phyloP scores from a whole-genome alignment of 768 basidiomycete species.

The Boletus bicolor region DNA sequence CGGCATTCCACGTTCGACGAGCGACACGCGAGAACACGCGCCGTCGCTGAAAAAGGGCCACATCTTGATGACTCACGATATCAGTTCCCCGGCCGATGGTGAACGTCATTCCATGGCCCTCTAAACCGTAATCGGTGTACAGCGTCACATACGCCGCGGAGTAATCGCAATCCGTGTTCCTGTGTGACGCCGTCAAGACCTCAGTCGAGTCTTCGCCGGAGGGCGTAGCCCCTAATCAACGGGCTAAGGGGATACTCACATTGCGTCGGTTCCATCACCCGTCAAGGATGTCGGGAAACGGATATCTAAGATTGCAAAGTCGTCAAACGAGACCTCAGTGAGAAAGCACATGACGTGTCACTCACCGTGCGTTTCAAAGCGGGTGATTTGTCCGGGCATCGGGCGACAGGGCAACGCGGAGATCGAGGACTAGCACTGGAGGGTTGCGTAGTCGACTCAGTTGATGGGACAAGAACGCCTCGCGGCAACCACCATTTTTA shows the following conservation, averaged over 20 bases:
- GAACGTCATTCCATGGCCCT: slow-evolving; percentile 88
- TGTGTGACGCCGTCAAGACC: slow-evolving; percentile 23
- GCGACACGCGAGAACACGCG: neutral
- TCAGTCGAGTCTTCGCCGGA: neutral
- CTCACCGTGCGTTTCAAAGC: slow-evolving; percentile 54
- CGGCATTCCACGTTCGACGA: neutral
- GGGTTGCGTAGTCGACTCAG: slow-evolving; percentile 2
- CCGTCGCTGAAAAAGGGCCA: neutral
- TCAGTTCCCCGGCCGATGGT: slow-evolving; percentile 92
- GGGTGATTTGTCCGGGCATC: slow-evolving; percentile 41
- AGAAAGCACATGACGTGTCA: neutral
- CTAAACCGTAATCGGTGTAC: slow-evolving; percentile 57
- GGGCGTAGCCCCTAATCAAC: neutral
- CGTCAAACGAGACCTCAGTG: neutral
- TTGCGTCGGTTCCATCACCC: slow-evolving; percentile 90
- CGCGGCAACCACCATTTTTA: neutral
- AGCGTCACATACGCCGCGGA: slow-evolving; percentile 86
- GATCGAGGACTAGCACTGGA: neutral
- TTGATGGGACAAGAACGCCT: neutral
- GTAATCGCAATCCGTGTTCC: slow-evolving; percentile 94
- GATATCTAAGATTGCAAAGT: slow-evolving; percentile 49
- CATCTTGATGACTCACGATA: slow-evolving; percentile 49
- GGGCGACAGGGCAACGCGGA: neutral
- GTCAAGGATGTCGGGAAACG: slow-evolving; percentile 90
- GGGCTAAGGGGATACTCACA: slow-evolving; percentile 43